Conservation (phyloP, 352 stramenopile species). For the Pythium insidiosum region DNA sequence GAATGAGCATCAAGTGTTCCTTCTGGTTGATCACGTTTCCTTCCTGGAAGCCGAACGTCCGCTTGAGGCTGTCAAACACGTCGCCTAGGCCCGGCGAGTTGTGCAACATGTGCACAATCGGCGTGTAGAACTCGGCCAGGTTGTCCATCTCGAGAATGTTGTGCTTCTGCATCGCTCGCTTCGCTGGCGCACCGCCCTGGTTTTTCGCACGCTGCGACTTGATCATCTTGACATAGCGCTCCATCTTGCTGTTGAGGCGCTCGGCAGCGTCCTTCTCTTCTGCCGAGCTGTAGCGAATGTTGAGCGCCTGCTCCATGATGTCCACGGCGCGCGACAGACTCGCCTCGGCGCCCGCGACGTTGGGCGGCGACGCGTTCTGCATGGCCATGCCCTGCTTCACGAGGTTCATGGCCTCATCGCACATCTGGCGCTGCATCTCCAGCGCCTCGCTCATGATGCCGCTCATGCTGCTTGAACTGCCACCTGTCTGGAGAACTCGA, state of each 20-base stretch:
- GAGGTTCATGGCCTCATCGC: conserved; percentile 27
- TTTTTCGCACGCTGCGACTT: conserved; percentile 24
- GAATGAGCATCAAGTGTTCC: conserved; percentile 31
- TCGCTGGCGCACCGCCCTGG: conserved; percentile 9
- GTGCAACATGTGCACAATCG: conserved; percentile 22
- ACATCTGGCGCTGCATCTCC: conserved; percentile 30
- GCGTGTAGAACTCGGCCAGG: conserved; percentile 24
- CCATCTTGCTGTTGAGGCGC: conserved; percentile 34
- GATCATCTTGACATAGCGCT: conserved; percentile 41
- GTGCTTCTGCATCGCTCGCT: conserved; percentile 18
- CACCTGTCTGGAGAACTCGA: too few relatives aligned
- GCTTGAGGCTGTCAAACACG: conserved; percentile 78
- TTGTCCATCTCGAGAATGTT: conserved; percentile 37
- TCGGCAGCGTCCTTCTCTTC: conserved; percentile 23
- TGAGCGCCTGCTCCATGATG: conserved; percentile 28
- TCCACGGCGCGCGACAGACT: conserved; percentile 20
- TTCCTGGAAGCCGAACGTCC: conserved; percentile 91
- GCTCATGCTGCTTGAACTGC: too few relatives aligned
- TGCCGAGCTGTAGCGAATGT: conserved; percentile 20
- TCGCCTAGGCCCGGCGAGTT: conserved; percentile 22
- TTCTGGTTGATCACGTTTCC: conserved; percentile 35
- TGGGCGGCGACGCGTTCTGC: conserved; percentile 17
- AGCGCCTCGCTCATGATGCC: conserved; percentile 21
- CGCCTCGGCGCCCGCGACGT: conserved; percentile 15
- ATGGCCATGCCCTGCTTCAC: conserved; percentile 25